Conservation (phyloP, 768 basidiomycete genomes). For the Mycena crocata region DNA sequence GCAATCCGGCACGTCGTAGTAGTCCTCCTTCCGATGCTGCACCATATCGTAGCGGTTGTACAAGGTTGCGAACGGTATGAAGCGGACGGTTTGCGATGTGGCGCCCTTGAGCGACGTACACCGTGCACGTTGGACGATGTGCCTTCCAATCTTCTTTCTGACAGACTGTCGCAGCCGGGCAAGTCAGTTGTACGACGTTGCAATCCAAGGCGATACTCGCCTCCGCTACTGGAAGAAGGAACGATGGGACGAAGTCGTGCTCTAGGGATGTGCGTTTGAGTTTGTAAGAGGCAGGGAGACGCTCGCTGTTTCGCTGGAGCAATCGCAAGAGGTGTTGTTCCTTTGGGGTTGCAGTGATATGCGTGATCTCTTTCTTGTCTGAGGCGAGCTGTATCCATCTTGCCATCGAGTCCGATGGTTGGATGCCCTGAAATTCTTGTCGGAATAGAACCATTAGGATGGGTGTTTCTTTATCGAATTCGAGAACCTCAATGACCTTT, state of each 20-base stretch:
- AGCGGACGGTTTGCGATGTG: slow-evolving; percentile 4
- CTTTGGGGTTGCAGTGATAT: slow-evolving; percentile 12
- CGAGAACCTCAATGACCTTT: slow-evolving; percentile 20
- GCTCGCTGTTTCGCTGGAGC: slow-evolving; percentile 20
- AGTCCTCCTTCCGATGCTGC: slow-evolving; percentile 10
- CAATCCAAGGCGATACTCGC: background rate
- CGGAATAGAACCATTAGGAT: slow-evolving; percentile 16
- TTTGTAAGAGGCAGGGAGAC: slow-evolving; percentile 15
- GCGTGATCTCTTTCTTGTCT: background rate
- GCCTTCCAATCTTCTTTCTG: slow-evolving; percentile 28
- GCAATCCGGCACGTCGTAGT: background rate
- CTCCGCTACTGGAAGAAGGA: slow-evolving; percentile 25
- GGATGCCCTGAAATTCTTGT: background rate
- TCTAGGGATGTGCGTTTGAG: slow-evolving; percentile 3
- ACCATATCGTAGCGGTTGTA: slow-evolving; percentile 16
- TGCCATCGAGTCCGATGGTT: background rate
- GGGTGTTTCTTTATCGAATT: slow-evolving; percentile 23
- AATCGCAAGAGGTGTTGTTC: slow-evolving; percentile 21
- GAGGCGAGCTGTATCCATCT: slow-evolving; percentile 5
- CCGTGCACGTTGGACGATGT: slow-evolving; percentile 16
- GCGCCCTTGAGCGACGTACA: slow-evolving; percentile 7
- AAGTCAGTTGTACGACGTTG: too few relatives aligned
- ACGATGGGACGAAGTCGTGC: slow-evolving; percentile 8
- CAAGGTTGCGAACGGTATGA: background rate
- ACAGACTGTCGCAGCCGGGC: slow-evolving; percentile 16